Conservation (phyloP, 306 rosid species). For the Gastrolobium villosum region DNA sequence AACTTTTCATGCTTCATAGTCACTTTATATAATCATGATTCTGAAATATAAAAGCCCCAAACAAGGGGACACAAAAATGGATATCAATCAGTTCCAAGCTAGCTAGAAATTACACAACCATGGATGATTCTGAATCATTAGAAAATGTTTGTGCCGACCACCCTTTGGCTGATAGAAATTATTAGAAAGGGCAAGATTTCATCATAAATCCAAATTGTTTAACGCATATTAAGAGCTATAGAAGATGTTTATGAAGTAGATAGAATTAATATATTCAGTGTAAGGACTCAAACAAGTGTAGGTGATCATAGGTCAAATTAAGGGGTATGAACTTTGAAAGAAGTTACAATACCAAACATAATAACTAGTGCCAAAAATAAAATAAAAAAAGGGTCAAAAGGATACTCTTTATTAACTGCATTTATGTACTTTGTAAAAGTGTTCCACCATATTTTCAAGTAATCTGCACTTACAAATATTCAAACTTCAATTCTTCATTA, state of each 20-base stretch:
- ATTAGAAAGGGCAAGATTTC: background rate
- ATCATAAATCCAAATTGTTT: background rate
- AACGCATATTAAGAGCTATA: background rate
- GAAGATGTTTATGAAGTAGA: background rate
- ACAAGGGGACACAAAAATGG: background rate
- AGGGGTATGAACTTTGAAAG: background rate
- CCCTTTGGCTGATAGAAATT: conserved; percentile 1
- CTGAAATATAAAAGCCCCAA: background rate
- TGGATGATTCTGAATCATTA: conserved; percentile 33
- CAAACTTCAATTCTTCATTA: too few relatives aligned
- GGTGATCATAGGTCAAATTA: background rate
- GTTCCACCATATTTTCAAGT: too few relatives aligned
- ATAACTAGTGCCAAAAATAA: too few relatives aligned
- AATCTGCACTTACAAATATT: too few relatives aligned
- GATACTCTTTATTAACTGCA: too few relatives aligned
- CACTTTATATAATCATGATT: conserved; percentile 38
- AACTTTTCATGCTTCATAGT: conserved; percentile 34
- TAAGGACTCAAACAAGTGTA: background rate
- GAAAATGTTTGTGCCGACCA: conserved; percentile 19
- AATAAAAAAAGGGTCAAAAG: too few relatives aligned
- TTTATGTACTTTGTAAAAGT: too few relatives aligned
- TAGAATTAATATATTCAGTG: background rate
- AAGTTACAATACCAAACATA: background rate
- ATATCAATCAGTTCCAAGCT: background rate
- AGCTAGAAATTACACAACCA: background rate